phyloP scores from a whole-genome alignment of 495 filamentous ascomycete genomes.

The Jackrogersella multiformis region DNA sequence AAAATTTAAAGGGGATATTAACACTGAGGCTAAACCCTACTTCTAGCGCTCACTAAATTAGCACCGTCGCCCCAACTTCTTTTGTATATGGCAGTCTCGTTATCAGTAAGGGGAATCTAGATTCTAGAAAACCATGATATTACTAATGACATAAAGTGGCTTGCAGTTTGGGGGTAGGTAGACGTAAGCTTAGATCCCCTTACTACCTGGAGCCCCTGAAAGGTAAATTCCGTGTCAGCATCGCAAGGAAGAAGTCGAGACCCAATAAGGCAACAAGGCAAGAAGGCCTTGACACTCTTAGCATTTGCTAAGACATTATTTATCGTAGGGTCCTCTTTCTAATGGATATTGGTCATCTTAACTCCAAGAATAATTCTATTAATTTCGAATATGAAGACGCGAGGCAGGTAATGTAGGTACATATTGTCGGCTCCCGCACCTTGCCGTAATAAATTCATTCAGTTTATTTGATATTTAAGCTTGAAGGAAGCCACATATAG shows the following conservation, averaged over 20 bases:
- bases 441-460: not conserved
- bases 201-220: not conserved
- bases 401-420: not conserved
- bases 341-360: not conserved
- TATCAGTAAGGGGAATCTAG: no score
- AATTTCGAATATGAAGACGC: not conserved
- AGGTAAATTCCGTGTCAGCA: not conserved
- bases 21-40: not conserved
- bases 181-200: not conserved
- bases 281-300: no score
- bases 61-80: not conserved
- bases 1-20: not conserved
- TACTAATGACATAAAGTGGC: not conserved
- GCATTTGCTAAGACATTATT: no score
- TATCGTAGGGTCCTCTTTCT: no score
- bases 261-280: no score
- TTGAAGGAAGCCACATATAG: not conserved
- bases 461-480: not conserved
- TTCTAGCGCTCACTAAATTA: not conserved
- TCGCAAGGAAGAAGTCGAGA: not conserved
- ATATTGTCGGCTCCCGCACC: slow-evolving; percentile 3
- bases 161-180: not conserved
- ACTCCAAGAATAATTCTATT: not conserved
- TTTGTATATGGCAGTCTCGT: not conserved
- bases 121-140: no score